These are phyloP conservation scores for Pseudogymnoascus sp. DNA, from an alignment of 2,329 filamentous ascomycete genomes.

Conservation along the genomic window DNA sequence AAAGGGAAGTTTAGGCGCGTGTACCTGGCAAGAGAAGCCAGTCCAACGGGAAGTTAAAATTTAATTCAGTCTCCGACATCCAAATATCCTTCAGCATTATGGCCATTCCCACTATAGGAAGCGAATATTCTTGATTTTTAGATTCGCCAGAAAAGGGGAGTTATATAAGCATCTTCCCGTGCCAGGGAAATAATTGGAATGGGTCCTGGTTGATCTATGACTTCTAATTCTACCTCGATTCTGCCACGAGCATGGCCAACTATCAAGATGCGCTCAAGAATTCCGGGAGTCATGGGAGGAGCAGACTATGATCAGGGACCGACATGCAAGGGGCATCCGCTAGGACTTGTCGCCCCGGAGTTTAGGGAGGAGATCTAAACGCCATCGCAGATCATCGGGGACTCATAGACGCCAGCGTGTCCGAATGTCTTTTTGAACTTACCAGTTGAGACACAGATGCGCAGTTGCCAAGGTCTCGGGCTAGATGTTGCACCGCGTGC, in stretches of 20 bases:
- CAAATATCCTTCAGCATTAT: slow-evolving; percentile 60
- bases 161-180: slow-evolving; percentile 61
- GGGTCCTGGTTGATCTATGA: background rate
- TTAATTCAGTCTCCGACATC: slow-evolving; percentile 62
- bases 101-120: slow-evolving; percentile 68
- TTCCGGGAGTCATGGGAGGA: background rate
- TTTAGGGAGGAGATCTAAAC: slow-evolving; percentile 23
- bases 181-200: background rate
- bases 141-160: slow-evolving; percentile 64
- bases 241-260: background rate
- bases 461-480: background rate
- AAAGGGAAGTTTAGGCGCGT: slow-evolving; percentile 69
- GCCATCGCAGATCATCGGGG: slow-evolving; percentile 22
- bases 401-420: slow-evolving; percentile 25
- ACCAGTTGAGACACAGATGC: background rate
- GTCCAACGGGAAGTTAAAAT: slow-evolving; percentile 66
- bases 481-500: background rate
- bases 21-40: slow-evolving; percentile 65
- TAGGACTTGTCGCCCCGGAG: slow-evolving; percentile 23
- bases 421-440: slow-evolving; percentile 24
- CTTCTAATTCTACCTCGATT: background rate
- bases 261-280: no score
- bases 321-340: background rate
- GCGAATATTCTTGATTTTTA: slow-evolving; percentile 62
- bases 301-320: background rate